Conservation (phyloP, 1,139 yeast species). For the Suhomyces terraborum region DNA sequence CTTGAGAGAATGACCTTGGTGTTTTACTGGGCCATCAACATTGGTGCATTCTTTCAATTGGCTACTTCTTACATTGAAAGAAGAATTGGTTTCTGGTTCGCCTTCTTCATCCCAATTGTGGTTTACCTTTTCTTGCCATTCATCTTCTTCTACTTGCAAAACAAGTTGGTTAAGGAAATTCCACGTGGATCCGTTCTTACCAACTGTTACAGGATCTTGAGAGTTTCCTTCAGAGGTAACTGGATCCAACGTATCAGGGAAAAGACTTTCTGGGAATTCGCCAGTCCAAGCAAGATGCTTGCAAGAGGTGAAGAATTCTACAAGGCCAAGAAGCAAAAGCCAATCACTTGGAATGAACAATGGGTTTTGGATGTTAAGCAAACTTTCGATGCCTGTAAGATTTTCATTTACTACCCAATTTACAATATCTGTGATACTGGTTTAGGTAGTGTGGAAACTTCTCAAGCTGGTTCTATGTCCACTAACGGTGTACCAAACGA, state of each 20-base stretch:
- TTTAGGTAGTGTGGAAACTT: slow-evolving; percentile 61
- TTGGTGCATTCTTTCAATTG: slow-evolving; percentile 76
- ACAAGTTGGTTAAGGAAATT: slow-evolving; percentile 38
- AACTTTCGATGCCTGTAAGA: slow-evolving; percentile 60
- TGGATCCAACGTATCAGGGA: slow-evolving; percentile 39
- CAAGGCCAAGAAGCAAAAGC: slow-evolving; percentile 29
- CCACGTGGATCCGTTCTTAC: slow-evolving; percentile 53
- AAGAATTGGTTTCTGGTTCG: slow-evolving; percentile 75
- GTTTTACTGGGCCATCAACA: slow-evolving; percentile 78
- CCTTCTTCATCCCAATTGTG: slow-evolving; percentile 60
- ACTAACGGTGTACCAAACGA: slow-evolving; percentile 73
- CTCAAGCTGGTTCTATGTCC: slow-evolving; percentile 68
- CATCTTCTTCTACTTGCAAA: slow-evolving; percentile 41
- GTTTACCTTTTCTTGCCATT: slow-evolving; percentile 52
- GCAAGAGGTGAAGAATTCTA: slow-evolving; percentile 43
- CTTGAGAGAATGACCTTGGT: slow-evolving; percentile 74
- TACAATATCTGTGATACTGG: slow-evolving; percentile 69
- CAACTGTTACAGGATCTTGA: slow-evolving; percentile 43
- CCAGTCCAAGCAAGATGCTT: slow-evolving; percentile 52
- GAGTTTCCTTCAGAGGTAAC: slow-evolving; percentile 41
- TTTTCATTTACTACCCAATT: slow-evolving; percentile 62
- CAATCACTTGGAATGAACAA: slow-evolving; percentile 52
- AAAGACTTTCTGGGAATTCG: slow-evolving; percentile 54
- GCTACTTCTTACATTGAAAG: slow-evolving; percentile 77
- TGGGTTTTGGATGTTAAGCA: slow-evolving; percentile 63